These are phyloP conservation scores for Pleochaeta shiraiana DNA, from an alignment of 2,329 filamentous ascomycete genomes.

Conservation along the genomic window DNA sequence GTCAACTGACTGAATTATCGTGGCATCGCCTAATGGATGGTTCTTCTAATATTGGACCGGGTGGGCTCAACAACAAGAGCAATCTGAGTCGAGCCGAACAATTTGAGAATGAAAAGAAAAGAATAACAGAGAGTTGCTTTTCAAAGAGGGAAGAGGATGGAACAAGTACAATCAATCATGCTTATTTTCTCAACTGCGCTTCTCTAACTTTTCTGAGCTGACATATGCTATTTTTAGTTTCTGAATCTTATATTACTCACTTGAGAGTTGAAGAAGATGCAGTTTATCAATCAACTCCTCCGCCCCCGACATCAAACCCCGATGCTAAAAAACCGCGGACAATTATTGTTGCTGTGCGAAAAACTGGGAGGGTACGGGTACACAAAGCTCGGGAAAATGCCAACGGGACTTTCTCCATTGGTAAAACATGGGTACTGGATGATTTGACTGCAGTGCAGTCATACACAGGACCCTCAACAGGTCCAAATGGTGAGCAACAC, in stretches of 20 bases:
- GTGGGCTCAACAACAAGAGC: conserved; percentile 15
- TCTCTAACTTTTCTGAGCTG: neutral
- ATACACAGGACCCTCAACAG: conserved; percentile 41
- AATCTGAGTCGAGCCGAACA: conserved; percentile 38
- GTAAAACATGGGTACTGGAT: conserved; percentile 95
- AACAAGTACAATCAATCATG: conserved; percentile 32
- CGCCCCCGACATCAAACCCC: conserved; percentile 53
- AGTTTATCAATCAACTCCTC: conserved; percentile 58
- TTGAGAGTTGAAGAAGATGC: conserved; percentile 80
- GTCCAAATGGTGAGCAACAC: conserved; percentile 34
- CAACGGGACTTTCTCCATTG: conserved; percentile 89
- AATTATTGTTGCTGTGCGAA: conserved; percentile 83
- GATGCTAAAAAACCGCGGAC: conserved; percentile 71
- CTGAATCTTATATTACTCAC: conserved; percentile 96
- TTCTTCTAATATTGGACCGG: conserved; percentile 17
- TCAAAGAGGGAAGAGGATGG: conserved; percentile 73
- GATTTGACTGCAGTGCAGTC: conserved; percentile 71
- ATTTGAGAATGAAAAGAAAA: conserved; percentile 91
- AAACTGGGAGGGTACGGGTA: conserved; percentile 78
- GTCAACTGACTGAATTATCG: conserved; percentile 10
- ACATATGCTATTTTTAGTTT: conserved; percentile 26
- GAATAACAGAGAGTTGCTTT: conserved; percentile 92
- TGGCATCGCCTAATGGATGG: conserved; percentile 19
- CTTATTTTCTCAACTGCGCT: no score
- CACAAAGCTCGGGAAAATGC: conserved; percentile 94